Conservation (phyloP, 176 grass and related monocot genomes). For the Cenchrus fungigraminus region DNA sequence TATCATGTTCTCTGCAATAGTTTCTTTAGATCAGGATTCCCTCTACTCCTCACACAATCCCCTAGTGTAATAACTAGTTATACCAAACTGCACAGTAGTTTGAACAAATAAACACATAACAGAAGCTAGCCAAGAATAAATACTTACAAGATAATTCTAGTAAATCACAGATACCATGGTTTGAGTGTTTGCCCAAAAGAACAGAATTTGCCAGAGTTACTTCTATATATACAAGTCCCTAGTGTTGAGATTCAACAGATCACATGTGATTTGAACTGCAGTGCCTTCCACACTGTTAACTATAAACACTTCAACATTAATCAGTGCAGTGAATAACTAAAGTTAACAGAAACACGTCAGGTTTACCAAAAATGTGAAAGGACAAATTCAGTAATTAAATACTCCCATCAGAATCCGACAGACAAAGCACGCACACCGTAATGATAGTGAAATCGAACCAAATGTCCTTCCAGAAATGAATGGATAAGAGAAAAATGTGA, state of each 20-base stretch:
- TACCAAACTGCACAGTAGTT: background rate
- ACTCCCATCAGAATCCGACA: background rate
- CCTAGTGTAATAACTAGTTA: background rate
- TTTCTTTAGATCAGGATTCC: background rate
- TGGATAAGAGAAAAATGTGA: constrained; percentile 10
- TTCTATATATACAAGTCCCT: background rate
- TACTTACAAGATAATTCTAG: constrained; percentile 2
- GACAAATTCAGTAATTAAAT: background rate
- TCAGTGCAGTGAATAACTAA: background rate
- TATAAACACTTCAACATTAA: background rate
- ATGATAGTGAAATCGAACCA: background rate
- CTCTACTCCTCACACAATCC: background rate
- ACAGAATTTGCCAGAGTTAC: background rate
- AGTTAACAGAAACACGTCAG: background rate
- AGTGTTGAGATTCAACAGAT: background rate
- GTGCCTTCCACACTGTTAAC: background rate
- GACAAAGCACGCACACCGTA: background rate
- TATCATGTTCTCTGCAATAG: background rate
- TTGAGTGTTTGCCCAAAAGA: background rate
- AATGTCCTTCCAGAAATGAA: background rate
- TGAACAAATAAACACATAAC: constrained; percentile 21
- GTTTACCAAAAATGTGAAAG: background rate
- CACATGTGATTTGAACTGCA: background rate
- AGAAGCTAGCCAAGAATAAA: constrained; percentile 14
- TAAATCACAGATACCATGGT: background rate